Percentiles rank a stretch among this genome's conserved stretches.
These are phyloP conservation scores for Ophiocordyceps camponoti-saundersi DNA, from an alignment of 2,329 filamentous ascomycete genomes.

Conservation along the genomic window DNA sequence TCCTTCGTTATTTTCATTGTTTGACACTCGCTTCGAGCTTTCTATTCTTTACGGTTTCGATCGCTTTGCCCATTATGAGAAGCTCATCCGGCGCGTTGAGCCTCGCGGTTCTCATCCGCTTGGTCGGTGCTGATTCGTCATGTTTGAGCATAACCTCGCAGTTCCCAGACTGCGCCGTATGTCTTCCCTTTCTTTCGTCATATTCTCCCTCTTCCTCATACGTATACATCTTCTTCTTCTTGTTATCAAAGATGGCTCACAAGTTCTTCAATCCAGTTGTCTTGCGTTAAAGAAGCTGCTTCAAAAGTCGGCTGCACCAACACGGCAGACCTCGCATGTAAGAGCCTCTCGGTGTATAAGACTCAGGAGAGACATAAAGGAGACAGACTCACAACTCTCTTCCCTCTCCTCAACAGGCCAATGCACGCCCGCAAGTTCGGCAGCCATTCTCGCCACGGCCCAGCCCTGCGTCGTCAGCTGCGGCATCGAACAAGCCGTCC, in stretches of 20 bases:
- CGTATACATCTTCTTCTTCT: background rate
- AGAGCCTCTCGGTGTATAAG: background rate
- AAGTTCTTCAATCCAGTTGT: conserved; percentile 4
- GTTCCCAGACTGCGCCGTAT: conserved; percentile 9
- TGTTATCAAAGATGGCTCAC: background rate
- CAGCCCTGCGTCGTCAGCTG: conserved; percentile 7
- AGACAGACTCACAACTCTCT: background rate
- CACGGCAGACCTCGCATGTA: conserved; percentile 8
- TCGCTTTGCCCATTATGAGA: conserved; percentile 3
- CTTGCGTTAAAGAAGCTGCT: conserved; percentile 8
- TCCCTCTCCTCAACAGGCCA: conserved; percentile 5
- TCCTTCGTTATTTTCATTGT: background rate
- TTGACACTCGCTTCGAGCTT: background rate
- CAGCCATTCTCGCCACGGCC: conserved; percentile 6
- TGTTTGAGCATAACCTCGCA: conserved; percentile 6
- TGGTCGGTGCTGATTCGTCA: conserved; percentile 3
- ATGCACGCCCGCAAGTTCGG: conserved; percentile 6
- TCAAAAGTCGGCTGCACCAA: conserved; percentile 9
- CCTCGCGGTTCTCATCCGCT: conserved; percentile 6
- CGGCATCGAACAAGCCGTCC: conserved; percentile 3
- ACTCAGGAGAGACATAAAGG: background rate
- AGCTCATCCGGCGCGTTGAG: conserved; percentile 2
- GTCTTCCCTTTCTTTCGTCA: background rate
- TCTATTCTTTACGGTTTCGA: background rate
- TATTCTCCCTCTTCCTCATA: no score